phyloP scores from a whole-genome alignment of 495 filamentous ascomycete genomes.

The Aspergillus sparsus region DNA sequence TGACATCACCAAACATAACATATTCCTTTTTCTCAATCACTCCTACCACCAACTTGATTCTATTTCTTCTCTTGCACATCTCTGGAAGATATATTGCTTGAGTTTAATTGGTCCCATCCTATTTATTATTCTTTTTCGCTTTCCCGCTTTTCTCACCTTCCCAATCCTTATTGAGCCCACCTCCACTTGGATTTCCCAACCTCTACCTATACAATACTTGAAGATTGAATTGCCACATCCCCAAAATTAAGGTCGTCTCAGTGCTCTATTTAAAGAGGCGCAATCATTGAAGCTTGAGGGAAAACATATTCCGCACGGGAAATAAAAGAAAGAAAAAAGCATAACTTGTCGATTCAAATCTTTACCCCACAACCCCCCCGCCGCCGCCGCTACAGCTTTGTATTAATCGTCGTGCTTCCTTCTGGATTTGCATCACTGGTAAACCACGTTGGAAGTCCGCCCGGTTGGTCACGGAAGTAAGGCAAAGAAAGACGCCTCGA shows the following conservation, averaged over 20 bases:
- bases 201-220: slow-evolving; percentile 7
- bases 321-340: not conserved
- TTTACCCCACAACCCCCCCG: no score
- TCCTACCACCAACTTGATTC: not conserved
- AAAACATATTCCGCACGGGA: no score
- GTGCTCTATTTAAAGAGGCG: no score
- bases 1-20: not conserved
- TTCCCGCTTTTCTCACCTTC: slow-evolving; percentile 21
- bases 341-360: not conserved
- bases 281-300: no score
- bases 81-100: slow-evolving; percentile 30
- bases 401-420: slow-evolving; percentile 24
- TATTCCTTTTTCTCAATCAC: not conserved
- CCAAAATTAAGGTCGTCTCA: not conserved
- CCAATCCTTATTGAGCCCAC: slow-evolving; percentile 6
- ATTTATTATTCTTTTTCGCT: slow-evolving; percentile 11
- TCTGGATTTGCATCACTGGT: slow-evolving; percentile 11
- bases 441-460: slow-evolving; percentile 7
- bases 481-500: slow-evolving; percentile 26
- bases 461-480: slow-evolving; percentile 7
- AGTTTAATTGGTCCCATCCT: slow-evolving; percentile 11
- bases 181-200: slow-evolving; percentile 33
- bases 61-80: slow-evolving; percentile 18
- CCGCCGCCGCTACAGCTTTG: not conserved
- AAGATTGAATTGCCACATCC: not conserved